Base-by-base conservation (phyloP, 805 yeast genomes). In the Monosporozyma servazzii region DNA sequence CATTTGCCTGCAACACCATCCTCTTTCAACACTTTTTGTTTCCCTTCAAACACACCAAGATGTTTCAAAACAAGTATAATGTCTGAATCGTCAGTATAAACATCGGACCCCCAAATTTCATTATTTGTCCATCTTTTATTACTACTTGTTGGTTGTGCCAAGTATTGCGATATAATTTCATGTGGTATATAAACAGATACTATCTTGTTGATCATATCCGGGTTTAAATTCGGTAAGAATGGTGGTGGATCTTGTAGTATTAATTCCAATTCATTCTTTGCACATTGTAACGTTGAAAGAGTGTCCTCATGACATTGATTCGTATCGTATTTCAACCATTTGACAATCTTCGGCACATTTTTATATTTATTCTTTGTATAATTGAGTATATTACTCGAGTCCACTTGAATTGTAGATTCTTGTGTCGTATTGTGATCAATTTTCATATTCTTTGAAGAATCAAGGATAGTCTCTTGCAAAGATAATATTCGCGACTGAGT, bases 1-100 rank as follows among this genome's bases (percentile, higher is more conserved):
- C 67, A 59, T 0, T 61, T 53, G 18, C 71, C 71, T 6, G 49
- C 48, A 17, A 70, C 65, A 52, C 62, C 64, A 45, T 65, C 59
- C 5, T 31, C 48, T 43, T 40, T 56, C 23, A 18, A 61, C 13
- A 61, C 59, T 9, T 66, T 58, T 7, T 56, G 54, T 31, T 64
- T 62, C 17, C 58, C 64, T 11, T 74, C 64, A 45, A 83, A 68
- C 3, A 39, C 37, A 0, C 96, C 96, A 54, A 81, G 71, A 60
- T 93, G 98, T 55, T 80, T 77, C 48, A 91, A 69, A 0, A 82
- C 84, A 5, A 86, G 74, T 37, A 91, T 74, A 2, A 90, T 71
- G 65, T 91, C 96, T 0, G 96, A 85, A 66, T 91, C 99, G 67
- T 93, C 98, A 0, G 97, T 87, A 67, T 91, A 93, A 0, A 93